Evolutionary conservation across 2,329 filamentous ascomycete genomes (phyloP), one percentile per base, ranked within the genome.

Genomic region (Fusarium nodosum): DNA sequence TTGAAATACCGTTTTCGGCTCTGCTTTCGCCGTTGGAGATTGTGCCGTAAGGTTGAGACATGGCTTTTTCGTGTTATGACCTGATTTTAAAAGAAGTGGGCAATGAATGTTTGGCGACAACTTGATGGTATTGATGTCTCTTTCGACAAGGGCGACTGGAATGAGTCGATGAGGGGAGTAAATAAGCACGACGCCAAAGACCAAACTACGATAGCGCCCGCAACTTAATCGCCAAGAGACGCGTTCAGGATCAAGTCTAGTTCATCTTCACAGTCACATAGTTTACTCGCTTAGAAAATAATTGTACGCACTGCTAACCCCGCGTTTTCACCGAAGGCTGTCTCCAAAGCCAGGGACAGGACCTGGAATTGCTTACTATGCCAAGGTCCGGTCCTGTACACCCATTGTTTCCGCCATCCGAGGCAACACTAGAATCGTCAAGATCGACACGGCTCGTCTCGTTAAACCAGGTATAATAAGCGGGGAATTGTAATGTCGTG

Each of bases 11-110:
- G 16, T 67, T 66, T 18, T 60, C 64, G 4, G 53, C 59, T 47
- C 52, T 53, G 18, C 53, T 42, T 39, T 53, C 52, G 12, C 60
- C n/a, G 28, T 53, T 41, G 38, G 30, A 22, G 28, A 74, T 57
- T 15, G 72, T 62, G 36, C 70, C 72, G 20, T 74, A 74, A 3
- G 70, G 52, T 18, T 53, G 41, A 9, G 53, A 42, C 47, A 51
- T 39, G 33, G 16, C 18, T 22, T 51, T 51, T 56, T 18, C 46
- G 31, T 30, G 41, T 20, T 38, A 22, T 30, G 28, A 31, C 4
- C 11, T 20, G 33, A 33, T 16, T 33, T 34, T 6, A 2, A 20
- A 12, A 18, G 9, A 7, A 4, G 11, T 22, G n/a, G 20, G 33
- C 7, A 16, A 8, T 34, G 33, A 18, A 6, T 33, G 3, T 6